Base-by-base conservation (phyloP, 371 early-diverging fungal genomes). In the Quaeritorhiza haematococci region DNA sequence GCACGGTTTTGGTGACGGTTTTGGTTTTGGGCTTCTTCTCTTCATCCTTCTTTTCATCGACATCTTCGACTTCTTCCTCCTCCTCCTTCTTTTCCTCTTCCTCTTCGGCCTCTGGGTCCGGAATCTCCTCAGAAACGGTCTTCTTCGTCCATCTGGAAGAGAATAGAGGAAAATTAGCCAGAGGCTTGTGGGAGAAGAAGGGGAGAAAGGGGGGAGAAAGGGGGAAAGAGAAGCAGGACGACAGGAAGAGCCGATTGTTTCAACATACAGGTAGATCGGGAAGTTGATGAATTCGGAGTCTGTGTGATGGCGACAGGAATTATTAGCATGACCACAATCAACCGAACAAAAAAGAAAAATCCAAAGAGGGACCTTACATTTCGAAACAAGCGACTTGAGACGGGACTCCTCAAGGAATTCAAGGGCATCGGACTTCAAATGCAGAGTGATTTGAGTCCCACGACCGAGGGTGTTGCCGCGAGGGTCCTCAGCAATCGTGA, bases 241-340 rank as follows among this genome's bases (percentile, higher is more conserved):
- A 51, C 52, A n/a, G n/a, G n/a, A n/a, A n/a, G n/a, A n/a, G n/a
- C n/a, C n/a, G n/a, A n/a, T n/a, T n/a, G n/a, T n/a, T n/a, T n/a
- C n/a, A n/a, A n/a, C n/a, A n/a, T n/a, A n/a, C 29, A 96, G 62
- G 63, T 86, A 86, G 68, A 98, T 94, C 29, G 94, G 94, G 79
- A 93, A 95, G 58, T 82, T 85, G 76, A 95, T 91, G 69, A 90
- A 96, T 71, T 89, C 88, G 43, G 92, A 92, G 74, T 96, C 42
- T 42, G 30, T 49, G 33, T 23, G 19, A 56, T 7, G 26, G 50
- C 19, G 23, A 32, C n/a, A n/a, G n/a, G n/a, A n/a, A n/a, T n/a
- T n/a, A n/a, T n/a, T n/a, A n/a, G n/a, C n/a, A n/a, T n/a, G n/a
- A n/a, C n/a, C n/a, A n/a, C n/a, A n/a, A n/a, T n/a, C n/a, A n/a